Conservation (phyloP, 2,329 filamentous ascomycete genomes). For the Aspergillus uvarum region DNA sequence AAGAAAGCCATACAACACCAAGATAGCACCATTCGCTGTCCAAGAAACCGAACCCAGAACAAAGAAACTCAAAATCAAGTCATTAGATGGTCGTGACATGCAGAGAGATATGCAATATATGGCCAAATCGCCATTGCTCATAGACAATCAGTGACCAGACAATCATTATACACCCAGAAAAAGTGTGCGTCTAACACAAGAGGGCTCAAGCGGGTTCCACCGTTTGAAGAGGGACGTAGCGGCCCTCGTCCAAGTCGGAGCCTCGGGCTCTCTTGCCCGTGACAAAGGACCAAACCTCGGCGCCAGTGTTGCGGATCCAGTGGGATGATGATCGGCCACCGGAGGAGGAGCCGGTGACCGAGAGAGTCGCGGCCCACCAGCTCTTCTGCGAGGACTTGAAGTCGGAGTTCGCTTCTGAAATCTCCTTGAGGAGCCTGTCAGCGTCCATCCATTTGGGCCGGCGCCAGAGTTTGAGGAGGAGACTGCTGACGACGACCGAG, state of each 20-base stretch:
- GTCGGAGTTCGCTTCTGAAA: slow-evolving; percentile 31
- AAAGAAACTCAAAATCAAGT: not conserved
- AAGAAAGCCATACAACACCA: not conserved
- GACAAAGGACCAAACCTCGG: slow-evolving; percentile 30
- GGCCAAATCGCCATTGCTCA: not conserved
- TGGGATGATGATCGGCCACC: slow-evolving; percentile 19
- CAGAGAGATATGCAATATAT: not conserved
- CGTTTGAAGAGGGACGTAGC: slow-evolving; percentile 47
- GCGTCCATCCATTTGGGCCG: slow-evolving; percentile 85
- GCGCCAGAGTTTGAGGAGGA: slow-evolving; percentile 84
- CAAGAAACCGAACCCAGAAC: no score
- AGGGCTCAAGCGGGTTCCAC: slow-evolving; percentile 39
- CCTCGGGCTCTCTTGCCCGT: slow-evolving; percentile 27
- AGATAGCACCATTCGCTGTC: not conserved
- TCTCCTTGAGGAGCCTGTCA: slow-evolving; percentile 60
- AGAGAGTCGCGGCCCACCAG: slow-evolving; percentile 34
- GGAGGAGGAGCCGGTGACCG: slow-evolving; percentile 19
- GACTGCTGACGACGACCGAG: slow-evolving; percentile 79
- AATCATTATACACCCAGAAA: not conserved
- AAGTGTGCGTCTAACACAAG: not conserved
- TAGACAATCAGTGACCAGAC: slow-evolving; percentile 8
- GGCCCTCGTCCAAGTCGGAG: slow-evolving; percentile 35
- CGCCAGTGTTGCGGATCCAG: slow-evolving; percentile 19
- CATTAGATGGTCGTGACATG: not conserved
- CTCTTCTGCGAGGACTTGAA: slow-evolving; percentile 20